Conservation (phyloP, 2,329 filamentous ascomycete species). For the Colletotrichum cereale region DNA sequence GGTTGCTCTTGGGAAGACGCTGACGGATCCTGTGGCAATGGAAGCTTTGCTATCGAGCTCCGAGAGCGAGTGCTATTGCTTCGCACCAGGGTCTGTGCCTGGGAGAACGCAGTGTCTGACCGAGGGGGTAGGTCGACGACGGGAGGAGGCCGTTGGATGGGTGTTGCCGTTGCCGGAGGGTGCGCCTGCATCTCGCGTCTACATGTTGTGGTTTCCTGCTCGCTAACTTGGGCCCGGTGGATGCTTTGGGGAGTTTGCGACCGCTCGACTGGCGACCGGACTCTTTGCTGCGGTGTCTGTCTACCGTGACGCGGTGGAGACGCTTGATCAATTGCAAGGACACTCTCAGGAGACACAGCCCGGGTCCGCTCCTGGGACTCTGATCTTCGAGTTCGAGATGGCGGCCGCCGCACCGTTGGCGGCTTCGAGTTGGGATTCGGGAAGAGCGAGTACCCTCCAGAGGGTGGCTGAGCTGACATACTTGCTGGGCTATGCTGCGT, state of each 20-base stretch:
- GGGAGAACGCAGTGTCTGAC: slow-evolving; percentile 64
- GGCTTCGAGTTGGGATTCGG: slow-evolving; percentile 62
- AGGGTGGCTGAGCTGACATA: slow-evolving; percentile 55
- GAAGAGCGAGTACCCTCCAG: slow-evolving; percentile 69
- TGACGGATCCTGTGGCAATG: slow-evolving; percentile 53
- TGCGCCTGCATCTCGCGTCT: slow-evolving; percentile 30
- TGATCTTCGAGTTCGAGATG: slow-evolving; percentile 54
- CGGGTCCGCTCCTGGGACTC: slow-evolving; percentile 52
- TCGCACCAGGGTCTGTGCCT: slow-evolving; percentile 63
- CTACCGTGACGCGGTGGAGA: slow-evolving; percentile 49
- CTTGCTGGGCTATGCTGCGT: slow-evolving; percentile 43
- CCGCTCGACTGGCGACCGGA: slow-evolving; percentile 51
- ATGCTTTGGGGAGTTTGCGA: slow-evolving; percentile 46
- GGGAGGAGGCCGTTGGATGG: slow-evolving; percentile 56
- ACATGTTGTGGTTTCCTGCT: slow-evolving; percentile 21
- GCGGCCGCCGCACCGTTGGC: slow-evolving; percentile 57
- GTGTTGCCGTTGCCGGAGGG: slow-evolving; percentile 38
- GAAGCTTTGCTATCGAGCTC: slow-evolving; percentile 69
- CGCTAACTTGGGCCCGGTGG: slow-evolving; percentile 36
- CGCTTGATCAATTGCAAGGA: slow-evolving; percentile 43
- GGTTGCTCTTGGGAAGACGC: slow-evolving; percentile 45
- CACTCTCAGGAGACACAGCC: slow-evolving; percentile 51
- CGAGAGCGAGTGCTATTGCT: slow-evolving; percentile 63
- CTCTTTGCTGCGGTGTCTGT: slow-evolving; percentile 50
- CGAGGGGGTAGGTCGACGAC: slow-evolving; percentile 58